A percentile compares a stretch with the other conserved stretches of the same genome.
phyloP scores from a whole-genome alignment of 768 basidiomycete genomes.

The Russula earlei region DNA sequence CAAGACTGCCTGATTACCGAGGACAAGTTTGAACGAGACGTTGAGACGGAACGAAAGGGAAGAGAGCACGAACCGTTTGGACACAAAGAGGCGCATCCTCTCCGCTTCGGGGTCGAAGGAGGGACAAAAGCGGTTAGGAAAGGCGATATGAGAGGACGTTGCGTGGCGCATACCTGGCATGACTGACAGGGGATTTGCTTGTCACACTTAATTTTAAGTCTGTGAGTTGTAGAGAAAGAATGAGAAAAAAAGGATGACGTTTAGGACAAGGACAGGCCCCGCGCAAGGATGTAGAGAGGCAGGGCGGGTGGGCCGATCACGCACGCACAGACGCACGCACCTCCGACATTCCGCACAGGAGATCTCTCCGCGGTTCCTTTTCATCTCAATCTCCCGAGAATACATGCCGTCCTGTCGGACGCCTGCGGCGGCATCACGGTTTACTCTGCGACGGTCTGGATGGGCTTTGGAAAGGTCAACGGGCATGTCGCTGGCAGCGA shows the following conservation, averaged over 20 bases:
- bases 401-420: slow-evolving; percentile 43
- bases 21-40: not conserved
- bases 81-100: slow-evolving; percentile 62
- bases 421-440: slow-evolving; percentile 43
- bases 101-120: slow-evolving; percentile 31
- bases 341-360: slow-evolving; percentile 74
- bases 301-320: slow-evolving; percentile 29
- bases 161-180: slow-evolving; percentile 43
- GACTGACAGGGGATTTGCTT: slow-evolving; percentile 75
- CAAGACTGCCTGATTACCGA: slow-evolving; percentile 44
- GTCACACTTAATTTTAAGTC: slow-evolving; percentile 77
- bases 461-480: slow-evolving; percentile 44
- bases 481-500: slow-evolving; percentile 35
- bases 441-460: slow-evolving; percentile 33
- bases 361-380: slow-evolving; percentile 65
- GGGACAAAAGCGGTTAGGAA: too few species aligned
- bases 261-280: not conserved
- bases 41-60: slow-evolving; percentile 12
- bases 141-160: not conserved
- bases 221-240: slow-evolving; percentile 16
- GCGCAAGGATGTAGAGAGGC: not conserved
- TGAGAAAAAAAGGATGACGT: not conserved
- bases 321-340: slow-evolving; percentile 62
- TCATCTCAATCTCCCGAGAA: slow-evolving; percentile 61
- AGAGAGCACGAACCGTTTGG: slow-evolving; percentile 46